Base-by-base conservation (phyloP, 352 stramenopile genomes). In the Phytophthora ohioensis region DNA sequence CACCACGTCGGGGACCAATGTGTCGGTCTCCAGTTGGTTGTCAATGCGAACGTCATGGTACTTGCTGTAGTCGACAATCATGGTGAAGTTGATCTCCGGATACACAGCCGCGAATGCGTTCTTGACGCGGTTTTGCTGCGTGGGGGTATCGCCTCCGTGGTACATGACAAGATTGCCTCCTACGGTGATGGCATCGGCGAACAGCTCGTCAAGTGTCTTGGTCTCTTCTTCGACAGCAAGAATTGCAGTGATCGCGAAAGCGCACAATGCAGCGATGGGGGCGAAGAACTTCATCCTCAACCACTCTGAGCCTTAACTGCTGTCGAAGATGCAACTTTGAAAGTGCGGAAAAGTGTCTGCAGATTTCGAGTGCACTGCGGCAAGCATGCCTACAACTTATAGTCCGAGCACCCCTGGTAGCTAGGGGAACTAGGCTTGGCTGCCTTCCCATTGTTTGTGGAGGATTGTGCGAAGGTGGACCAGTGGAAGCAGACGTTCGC, bases 41-140 rank as follows among this genome's bases (percentile, higher is more conserved):
- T 93, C 79, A 11, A 85, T 78, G 11, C 84, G 86, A 82, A 80
- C 86, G 45, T 85, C 67, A 63, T 88, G 74, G 66, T 78, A 84
- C 59, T 86, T 86, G 76, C 64, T 78, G 75, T 90, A 84, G 71
- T 87, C 82, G 13, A 85, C 68, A 3, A 0, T 21, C 17, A 84
- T 15, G 4, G 80, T 85, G 73, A 88, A 82, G 56, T 88, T 90
- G 66, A 46, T 46, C 41, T 46, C 21, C 9, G 84, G 76, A 71
- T 80, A 82, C 0, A 76, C 41, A 21, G 41, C 17, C 3, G 41
- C 10, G 10, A 46, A 46, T 46, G 41, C 66, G 0, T 62, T 57
- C 1, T 55, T 12, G 0, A 46, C 13, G 21, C 41, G 13, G 38
- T 77, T 57, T 48, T 78, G 72, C 53, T 85, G 78, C 1, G 45